Evolutionary conservation across 805 yeast species (phyloP), one percentile per base, ranked within the genome.

Genomic region (Torulaspora gathmanii): DNA sequence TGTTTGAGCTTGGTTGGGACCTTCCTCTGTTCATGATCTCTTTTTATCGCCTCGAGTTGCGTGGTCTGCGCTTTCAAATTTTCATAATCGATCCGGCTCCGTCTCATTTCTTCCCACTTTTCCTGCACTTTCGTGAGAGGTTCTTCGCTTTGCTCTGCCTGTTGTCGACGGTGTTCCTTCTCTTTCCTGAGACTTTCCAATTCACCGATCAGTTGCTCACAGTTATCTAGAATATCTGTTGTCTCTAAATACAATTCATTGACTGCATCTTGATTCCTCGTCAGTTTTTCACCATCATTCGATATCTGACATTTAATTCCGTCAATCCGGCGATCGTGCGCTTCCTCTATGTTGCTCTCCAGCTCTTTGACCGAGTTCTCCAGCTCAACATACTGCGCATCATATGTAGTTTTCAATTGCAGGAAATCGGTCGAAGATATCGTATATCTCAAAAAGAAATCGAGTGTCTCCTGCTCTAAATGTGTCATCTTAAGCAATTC

Each of bases 401-500:
- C 65, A 13, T 56, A 45, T n/a, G 47, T 48, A 8, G 63, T 51
- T 3, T 52, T 47, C 3, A 63, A 26, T 19, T 53, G 52, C 35
- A 54, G 33, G 7, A 50, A 37, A 17, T 51, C 51, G 3, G 53
- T 41, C 3, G 62, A 51, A 5, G 64, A 57, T 16, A 63, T 51
- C 0, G 61, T 60, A 20, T 56, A 55, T 19, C 68, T 52, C 28
- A 63, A 46, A 40, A 63, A 63, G 42, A 57, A 55, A 40, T 64
- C 68, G 19, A 64, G 42, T 0, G 64, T 52, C 36, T 64, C 68
- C 44, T 61, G 63, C 42, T 64, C 64, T 40, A 64, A 44, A 50
- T 64, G 61, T 12, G 58, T 49, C 33, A 49, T 33, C 28, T 54
- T 58, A 23, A 64, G 37, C 5, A 53, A 37, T 15, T 54, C 55